These are phyloP conservation scores for Nakaseomyces nivariensis DNA, from an alignment of 1,139 yeast species.

Conservation along the genomic window DNA sequence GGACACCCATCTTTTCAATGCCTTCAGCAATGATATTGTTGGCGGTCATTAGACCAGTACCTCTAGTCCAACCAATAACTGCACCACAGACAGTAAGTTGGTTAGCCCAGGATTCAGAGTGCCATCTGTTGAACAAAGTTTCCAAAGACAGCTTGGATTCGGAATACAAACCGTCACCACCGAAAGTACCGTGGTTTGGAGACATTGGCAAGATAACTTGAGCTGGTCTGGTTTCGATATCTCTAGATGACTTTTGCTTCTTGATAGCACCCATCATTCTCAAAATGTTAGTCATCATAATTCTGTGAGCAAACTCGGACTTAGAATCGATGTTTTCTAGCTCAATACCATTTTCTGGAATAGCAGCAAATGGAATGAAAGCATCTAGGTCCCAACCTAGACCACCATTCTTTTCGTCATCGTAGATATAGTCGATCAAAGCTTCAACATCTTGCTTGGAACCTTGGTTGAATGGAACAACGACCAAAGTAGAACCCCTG, in stretches of 20 bases:
- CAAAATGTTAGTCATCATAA: slow-evolving; percentile 91
- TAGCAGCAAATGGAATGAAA: slow-evolving; percentile 95
- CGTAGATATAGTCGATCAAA: slow-evolving; percentile 75
- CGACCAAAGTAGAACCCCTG: slow-evolving; percentile 80
- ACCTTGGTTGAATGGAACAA: slow-evolving; percentile 98
- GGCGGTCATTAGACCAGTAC: slow-evolving; percentile 96
- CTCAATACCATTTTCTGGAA: slow-evolving; percentile 97
- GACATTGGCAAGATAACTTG: slow-evolving; percentile 93
- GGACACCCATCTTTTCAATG: slow-evolving; percentile 87
- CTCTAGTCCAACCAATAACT: slow-evolving; percentile 98
- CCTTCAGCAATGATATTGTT: slow-evolving; percentile 97
- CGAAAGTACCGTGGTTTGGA: slow-evolving; percentile 98
- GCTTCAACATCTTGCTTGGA: slow-evolving; percentile 88
- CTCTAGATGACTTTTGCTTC: slow-evolving; percentile 60
- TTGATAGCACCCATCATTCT: slow-evolving; percentile 89
- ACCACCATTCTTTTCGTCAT: slow-evolving; percentile 74
- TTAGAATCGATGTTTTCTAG: slow-evolving; percentile 85
- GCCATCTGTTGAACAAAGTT: slow-evolving; percentile 97
- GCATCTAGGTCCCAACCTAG: slow-evolving; percentile 97
- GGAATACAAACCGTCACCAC: slow-evolving; percentile 95
- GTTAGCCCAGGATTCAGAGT: slow-evolving; percentile 91
- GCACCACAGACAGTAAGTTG: slow-evolving; percentile 97
- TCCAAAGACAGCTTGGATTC: slow-evolving; percentile 93
- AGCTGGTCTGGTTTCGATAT: slow-evolving; percentile 93
- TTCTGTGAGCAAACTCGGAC: slow-evolving; percentile 96